Conservation (phyloP, 2,329 filamentous ascomycete genomes). For the Trichoderma sp. region DNA sequence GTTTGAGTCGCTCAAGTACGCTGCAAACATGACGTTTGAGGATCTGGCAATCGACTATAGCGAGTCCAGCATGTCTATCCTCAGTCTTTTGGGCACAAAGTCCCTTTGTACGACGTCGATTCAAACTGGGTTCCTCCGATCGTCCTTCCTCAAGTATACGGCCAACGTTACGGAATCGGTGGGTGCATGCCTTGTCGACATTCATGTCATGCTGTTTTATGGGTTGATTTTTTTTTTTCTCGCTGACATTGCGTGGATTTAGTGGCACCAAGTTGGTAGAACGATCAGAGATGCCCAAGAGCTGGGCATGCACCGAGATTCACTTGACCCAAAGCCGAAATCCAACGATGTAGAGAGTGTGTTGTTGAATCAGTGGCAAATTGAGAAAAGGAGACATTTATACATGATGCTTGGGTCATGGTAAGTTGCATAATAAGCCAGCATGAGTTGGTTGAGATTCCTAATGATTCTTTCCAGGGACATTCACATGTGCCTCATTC, state of each 20-base stretch:
- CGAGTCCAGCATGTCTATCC: slow-evolving; percentile 56
- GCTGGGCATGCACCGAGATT: slow-evolving; percentile 59
- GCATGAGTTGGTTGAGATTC: neutral
- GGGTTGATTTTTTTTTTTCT: neutral
- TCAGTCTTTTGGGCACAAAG: slow-evolving; percentile 58
- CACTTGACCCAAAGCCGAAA: slow-evolving; percentile 52
- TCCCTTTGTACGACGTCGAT: slow-evolving; percentile 59
- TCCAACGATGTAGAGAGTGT: slow-evolving; percentile 50
- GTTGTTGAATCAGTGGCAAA: slow-evolving; percentile 59
- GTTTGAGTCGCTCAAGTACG: slow-evolving; percentile 60
- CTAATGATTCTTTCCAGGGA: slow-evolving; percentile 45
- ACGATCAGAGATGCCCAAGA: slow-evolving; percentile 65
- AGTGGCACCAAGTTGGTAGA: slow-evolving; percentile 59
- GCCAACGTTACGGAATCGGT: slow-evolving; percentile 61
- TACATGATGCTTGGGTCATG: slow-evolving; percentile 56
- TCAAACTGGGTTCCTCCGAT: slow-evolving; percentile 58
- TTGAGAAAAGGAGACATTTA: slow-evolving; percentile 56
- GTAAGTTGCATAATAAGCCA: slow-evolving; percentile 29
- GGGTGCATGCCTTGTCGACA: slow-evolving; percentile 1
- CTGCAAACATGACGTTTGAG: slow-evolving; percentile 60
- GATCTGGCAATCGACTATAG: slow-evolving; percentile 63
- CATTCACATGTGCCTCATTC: slow-evolving; percentile 53
- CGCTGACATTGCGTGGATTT: neutral
- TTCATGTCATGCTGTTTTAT: neutral
- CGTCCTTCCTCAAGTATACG: slow-evolving; percentile 59